Evolutionary conservation across 75 land plant genomes (phyloP).

Genomic region (Ceratopteris richardii): DNA sequence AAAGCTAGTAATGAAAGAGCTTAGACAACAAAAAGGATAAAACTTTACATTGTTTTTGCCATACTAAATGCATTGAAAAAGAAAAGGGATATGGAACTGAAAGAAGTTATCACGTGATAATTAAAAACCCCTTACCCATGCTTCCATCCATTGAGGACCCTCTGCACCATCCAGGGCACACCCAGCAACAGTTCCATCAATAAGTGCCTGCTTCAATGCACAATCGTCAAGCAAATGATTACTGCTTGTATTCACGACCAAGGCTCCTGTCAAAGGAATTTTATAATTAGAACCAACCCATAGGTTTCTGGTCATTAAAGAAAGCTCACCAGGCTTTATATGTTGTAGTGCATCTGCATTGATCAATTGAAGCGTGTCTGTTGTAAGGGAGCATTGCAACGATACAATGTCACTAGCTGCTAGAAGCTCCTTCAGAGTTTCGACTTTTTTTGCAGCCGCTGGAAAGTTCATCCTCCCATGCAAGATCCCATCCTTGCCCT

Average conservation of each 20-base stretch:
- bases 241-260: conserved; percentile 92
- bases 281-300: no score
- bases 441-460: conserved; percentile 74
- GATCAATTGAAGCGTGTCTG: conserved; percentile 85
- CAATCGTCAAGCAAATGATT: conserved; percentile 94
- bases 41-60: no score
- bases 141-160: conserved; percentile 99
- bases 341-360: conserved; percentile 89
- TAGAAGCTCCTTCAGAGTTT: conserved; percentile 85
- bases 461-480: conserved; percentile 51
- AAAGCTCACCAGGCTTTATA: conserved; percentile 95
- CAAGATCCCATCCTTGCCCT: conserved; percentile 52
- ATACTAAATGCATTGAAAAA: no score
- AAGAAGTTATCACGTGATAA: no score
- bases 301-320: no score
- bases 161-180: conserved; percentile 99
- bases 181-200: conserved; percentile 94
- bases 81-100: no score
- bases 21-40: no score
- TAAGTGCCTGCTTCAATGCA: conserved; percentile 86
- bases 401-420: conserved; percentile 90
- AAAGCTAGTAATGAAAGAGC: no score
- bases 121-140: conserved; percentile 90
- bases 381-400: conserved; percentile 83
- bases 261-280: conserved; percentile 58